These are phyloP conservation scores for Metarhizium album DNA, from an alignment of 2,329 filamentous ascomycete genomes.

Conservation along the genomic window DNA sequence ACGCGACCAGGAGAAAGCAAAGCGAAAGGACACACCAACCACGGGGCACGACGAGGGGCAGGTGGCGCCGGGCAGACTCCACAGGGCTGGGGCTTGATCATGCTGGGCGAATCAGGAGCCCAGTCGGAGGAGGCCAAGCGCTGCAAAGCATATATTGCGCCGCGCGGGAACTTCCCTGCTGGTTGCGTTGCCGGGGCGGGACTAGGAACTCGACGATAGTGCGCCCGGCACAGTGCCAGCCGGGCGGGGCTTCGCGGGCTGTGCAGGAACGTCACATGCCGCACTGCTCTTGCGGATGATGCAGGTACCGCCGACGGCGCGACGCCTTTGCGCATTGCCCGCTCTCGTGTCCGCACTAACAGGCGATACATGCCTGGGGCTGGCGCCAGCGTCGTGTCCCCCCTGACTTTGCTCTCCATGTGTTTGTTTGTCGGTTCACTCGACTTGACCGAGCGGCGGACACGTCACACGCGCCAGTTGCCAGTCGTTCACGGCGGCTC, in stretches of 20 bases:
- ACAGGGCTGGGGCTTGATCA: too few relatives aligned
- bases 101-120: too few relatives aligned
- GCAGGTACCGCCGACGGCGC: not conserved
- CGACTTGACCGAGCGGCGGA: too few relatives aligned
- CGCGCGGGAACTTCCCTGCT: not conserved
- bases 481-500: too few relatives aligned
- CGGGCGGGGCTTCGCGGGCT: not conserved
- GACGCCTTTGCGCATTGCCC: not conserved
- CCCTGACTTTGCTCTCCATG: too few relatives aligned
- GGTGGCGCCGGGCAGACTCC: too few relatives aligned
- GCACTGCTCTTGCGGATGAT: not conserved
- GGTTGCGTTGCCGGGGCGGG: not conserved
- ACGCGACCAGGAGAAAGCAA: too few relatives aligned
- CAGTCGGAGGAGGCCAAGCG: not conserved
- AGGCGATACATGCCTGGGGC: constrained; percentile 5
- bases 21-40: too few relatives aligned
- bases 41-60: too few relatives aligned
- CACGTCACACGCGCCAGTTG: too few relatives aligned
- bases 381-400: too few relatives aligned
- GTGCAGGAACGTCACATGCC: not conserved
- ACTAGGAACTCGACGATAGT: not conserved
- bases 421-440: too few relatives aligned
- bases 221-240: not conserved
- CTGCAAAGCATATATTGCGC: not conserved
- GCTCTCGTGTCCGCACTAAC: constrained; percentile 21